phyloP scores from a whole-genome alignment of 805 yeast species.

The Yamadazyma insecticola region DNA sequence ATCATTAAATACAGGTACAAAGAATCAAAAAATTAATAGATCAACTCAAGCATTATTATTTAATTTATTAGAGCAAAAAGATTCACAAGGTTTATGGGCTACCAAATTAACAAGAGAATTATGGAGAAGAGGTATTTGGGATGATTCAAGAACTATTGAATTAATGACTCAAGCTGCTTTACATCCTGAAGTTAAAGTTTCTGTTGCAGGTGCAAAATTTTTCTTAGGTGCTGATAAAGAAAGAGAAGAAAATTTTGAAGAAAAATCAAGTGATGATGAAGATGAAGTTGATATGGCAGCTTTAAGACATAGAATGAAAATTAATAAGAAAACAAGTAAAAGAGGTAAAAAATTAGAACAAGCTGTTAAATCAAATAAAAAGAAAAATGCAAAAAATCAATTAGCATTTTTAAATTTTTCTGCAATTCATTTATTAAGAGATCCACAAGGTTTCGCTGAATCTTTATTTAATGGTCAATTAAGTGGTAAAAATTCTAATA shows the following conservation, averaged over 20 bases:
- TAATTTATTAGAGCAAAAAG: constrained; percentile 75
- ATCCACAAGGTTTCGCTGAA: constrained; percentile 98
- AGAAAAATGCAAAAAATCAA: constrained; percentile 52
- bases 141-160: constrained; percentile 94
- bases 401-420: constrained; percentile 82
- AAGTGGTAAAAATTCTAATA: constrained; percentile 62
- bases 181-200: constrained; percentile 82
- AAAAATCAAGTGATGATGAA: constrained; percentile 63
- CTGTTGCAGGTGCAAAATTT: constrained; percentile 84
- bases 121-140: constrained; percentile 99
- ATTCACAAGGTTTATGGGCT: constrained; percentile 89
- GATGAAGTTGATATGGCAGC: constrained; percentile 63
- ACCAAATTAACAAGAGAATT: constrained; percentile 90
- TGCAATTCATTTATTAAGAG: constrained; percentile 90
- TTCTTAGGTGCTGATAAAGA: constrained; percentile 95
- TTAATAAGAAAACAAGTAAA: constrained; percentile 78
- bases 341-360: constrained; percentile 74
- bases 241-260: constrained; percentile 79
- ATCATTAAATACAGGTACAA: constrained; percentile 80
- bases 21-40: constrained; percentile 83
- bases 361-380: constrained; percentile 67
- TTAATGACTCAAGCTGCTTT: constrained; percentile 94
- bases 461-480: constrained; percentile 68
- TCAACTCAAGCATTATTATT: constrained; percentile 90
- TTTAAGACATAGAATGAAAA: constrained; percentile 73